A percentile compares a stretch with the other conserved stretches of the same genome.
phyloP scores from a whole-genome alignment of 306 rosid species.

The Comarum palustre region DNA sequence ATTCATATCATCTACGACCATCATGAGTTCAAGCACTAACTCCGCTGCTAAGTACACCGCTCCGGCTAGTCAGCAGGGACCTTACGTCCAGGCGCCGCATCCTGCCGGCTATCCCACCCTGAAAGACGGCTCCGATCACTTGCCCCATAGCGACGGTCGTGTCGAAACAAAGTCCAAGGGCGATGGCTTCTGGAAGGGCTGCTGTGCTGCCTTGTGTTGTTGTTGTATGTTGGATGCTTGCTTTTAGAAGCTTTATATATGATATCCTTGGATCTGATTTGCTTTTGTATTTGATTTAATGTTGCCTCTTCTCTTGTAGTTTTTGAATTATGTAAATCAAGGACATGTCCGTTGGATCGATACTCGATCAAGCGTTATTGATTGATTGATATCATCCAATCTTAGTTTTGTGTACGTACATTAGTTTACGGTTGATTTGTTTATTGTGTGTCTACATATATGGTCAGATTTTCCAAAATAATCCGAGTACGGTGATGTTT shows the following conservation, averaged over 20 bases:
- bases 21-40: not conserved
- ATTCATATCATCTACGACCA: not conserved
- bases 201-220: conserved; percentile 76
- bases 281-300: not conserved
- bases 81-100: conserved; percentile 41
- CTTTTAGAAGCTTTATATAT: conserved; percentile 30
- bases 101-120: conserved; percentile 70
- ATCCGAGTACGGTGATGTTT: no score
- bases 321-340: not conserved
- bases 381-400: not conserved
- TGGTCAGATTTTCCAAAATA: not conserved
- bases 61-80: conserved; percentile 32
- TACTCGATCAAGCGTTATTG: not conserved
- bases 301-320: not conserved
- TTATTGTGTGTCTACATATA: not conserved
- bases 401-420: not conserved
- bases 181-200: conserved; percentile 86
- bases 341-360: not conserved
- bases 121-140: conserved; percentile 23
- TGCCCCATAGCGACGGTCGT: not conserved
- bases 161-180: conserved; percentile 61
- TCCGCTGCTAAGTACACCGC: conserved; percentile 29
- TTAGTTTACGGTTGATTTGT: not conserved
- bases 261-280: not conserved
- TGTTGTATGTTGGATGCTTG: conserved; percentile 76